phyloP scores from a whole-genome alignment of 768 basidiomycete genomes.

The Collybia nuda region DNA sequence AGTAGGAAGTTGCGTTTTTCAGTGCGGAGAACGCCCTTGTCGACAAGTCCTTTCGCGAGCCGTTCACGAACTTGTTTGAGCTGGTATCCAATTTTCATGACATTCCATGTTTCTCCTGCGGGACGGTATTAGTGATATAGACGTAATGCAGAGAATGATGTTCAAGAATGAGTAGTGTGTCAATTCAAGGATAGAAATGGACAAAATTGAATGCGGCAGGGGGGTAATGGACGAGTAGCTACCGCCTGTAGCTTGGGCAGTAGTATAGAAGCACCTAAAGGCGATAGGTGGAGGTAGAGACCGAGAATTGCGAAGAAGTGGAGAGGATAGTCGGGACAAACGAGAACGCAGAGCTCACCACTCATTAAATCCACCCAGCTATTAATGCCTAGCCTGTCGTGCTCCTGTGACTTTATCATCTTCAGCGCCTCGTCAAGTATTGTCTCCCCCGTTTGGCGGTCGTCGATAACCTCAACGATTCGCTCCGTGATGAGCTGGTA shows the following conservation, averaged over 20 bases:
- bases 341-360: conserved; percentile 50
- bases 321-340: neutral
- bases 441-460: conserved; percentile 92
- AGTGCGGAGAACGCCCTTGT: conserved; percentile 98
- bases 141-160: neutral
- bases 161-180: neutral
- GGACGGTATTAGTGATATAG: neutral
- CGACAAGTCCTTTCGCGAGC: conserved; percentile 94
- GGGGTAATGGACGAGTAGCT: no score
- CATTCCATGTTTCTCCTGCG: conserved; percentile 99
- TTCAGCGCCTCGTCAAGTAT: conserved; percentile 93
- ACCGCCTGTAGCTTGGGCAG: no score
- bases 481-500: conserved; percentile 78
- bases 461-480: conserved; percentile 88
- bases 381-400: conserved; percentile 77
- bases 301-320: neutral
- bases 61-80: conserved; percentile 98
- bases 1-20: conserved; percentile 98
- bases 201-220: no score
- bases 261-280: no score
- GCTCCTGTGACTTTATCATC: conserved; percentile 87
- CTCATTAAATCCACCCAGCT: conserved; percentile 95
- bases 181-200: no score
- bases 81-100: conserved; percentile 99
- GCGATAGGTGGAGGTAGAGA: no score